Base-by-base conservation (phyloP, 164 flowering plant species). In the Amborella trichopoda region DNA sequence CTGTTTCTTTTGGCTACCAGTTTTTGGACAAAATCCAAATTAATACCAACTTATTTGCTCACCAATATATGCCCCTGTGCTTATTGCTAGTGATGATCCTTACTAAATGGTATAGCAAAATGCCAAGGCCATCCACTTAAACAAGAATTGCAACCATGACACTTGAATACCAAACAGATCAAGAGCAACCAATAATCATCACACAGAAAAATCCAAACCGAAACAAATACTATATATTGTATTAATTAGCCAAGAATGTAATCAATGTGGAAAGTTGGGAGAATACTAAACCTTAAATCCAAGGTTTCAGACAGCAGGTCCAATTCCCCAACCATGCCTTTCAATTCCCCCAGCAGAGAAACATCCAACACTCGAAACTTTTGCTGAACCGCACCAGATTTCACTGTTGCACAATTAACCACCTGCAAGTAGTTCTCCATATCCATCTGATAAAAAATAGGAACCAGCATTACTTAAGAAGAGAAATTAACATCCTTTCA, bases 301-400 rank as follows among this genome's bases (percentile, higher is more conserved):
- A 51, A 38, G 48, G 64, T 47, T 48, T 21, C 12, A 30, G 49
- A 52, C 28, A 65, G 46, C 16, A 40, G 44, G 32, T 64, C 50
- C 45, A 54, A 26, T 45, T 59, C 63, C 27, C 32, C 51, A 12
- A 46, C 53, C 60, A 59, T 47, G 37, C 14, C 13, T 23, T 16
- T 22, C 27, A 40, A 34, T 45, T 55, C 64, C 41, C 16, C 42
- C 22, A 24, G 20, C 4, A 56, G n/a, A 28, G 18, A 41, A 4
- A 6, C 28, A 40, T 24, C 54, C 27, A 55, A 44, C 42, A 23
- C 27, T 1, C 6, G 55, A n/a, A n/a, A n/a, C 23, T 24, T 16
- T 26, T 5, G 26, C 17, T 22, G 20, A 6, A 39, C 50, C 20
- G 20, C 28, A n/a, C 22, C 32, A 14, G 42, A 39, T 18, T 27